Percentiles rank a stretch among this genome's conserved stretches.
Evolutionary conservation across 768 basidiomycete species (phyloP).

Genomic region (Leccinum arenicola): DNA sequence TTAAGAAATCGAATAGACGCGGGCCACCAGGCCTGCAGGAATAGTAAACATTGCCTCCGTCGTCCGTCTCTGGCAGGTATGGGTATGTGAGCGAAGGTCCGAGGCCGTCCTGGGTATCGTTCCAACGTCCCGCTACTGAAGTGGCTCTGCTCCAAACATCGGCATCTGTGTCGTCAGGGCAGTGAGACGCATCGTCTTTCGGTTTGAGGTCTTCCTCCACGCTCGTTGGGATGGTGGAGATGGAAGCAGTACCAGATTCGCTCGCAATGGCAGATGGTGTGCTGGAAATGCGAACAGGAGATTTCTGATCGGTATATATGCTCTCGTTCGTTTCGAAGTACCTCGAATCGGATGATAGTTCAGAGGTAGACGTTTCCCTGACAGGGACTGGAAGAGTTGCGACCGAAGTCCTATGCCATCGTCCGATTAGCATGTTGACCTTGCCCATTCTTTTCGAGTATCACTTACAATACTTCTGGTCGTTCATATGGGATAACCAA

Average conservation of each 20-base stretch:
- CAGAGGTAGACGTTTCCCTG: slow-evolving; percentile 7
- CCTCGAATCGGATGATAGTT: neutral
- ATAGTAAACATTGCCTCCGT: slow-evolving; percentile 46
- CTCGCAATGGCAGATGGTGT: slow-evolving; percentile 13
- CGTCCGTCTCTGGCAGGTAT: slow-evolving; percentile 47
- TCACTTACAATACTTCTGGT: slow-evolving; percentile 12
- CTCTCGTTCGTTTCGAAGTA: neutral
- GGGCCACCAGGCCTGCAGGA: slow-evolving; percentile 70
- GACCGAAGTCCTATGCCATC: slow-evolving; percentile 1
- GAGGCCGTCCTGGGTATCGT: slow-evolving; percentile 38
- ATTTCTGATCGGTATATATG: slow-evolving; percentile 5
- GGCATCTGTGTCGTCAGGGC: neutral
- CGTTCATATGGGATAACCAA: slow-evolving; percentile 14
- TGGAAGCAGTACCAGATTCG: slow-evolving; percentile 2
- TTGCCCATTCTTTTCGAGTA: neutral
- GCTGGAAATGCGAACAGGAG: slow-evolving; percentile 4
- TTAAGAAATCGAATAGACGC: slow-evolving; percentile 62
- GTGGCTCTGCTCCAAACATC: slow-evolving; percentile 3
- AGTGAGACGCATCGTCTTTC: slow-evolving; percentile 11
- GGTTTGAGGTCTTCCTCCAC: slow-evolving; percentile 25
- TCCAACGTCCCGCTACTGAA: slow-evolving; percentile 17
- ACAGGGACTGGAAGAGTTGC: neutral
- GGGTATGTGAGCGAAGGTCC: slow-evolving; percentile 52
- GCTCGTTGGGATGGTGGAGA: slow-evolving; percentile 4
- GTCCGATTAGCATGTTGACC: neutral